Evolutionary conservation across 1,284 basidiomycete species (phyloP).

Genomic region (Naganishia cerealis): DNA sequence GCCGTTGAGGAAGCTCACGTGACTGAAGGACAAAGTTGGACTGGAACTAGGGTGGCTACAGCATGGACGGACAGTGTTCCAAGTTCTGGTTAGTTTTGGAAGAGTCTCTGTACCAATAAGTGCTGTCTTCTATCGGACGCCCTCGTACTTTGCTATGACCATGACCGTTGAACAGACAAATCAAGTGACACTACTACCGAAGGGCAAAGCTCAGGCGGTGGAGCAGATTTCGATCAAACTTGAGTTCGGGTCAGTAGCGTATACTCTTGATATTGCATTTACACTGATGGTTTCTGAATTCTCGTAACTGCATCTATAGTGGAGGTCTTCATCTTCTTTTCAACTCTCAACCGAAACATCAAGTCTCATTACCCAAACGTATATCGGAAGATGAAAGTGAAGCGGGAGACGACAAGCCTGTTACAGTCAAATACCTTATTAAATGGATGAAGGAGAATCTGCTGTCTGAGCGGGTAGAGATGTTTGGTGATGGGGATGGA

Average conservation of each 20-base stretch:
- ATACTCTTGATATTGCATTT: background rate
- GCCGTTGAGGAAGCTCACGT: slow-evolving; percentile 3
- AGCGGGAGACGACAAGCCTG: slow-evolving; percentile 53
- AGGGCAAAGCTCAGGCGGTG: background rate
- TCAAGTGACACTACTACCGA: background rate
- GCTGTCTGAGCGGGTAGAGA: slow-evolving; percentile 78
- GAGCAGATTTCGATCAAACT: slow-evolving; percentile 45
- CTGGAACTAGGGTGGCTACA: background rate
- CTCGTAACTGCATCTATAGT: slow-evolving; percentile 40
- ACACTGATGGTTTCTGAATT: background rate
- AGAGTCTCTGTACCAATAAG: background rate
- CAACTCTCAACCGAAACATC: slow-evolving; percentile 66
- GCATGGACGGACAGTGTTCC: background rate
- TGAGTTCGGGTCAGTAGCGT: slow-evolving; percentile 50
- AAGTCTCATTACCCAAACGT: slow-evolving; percentile 61
- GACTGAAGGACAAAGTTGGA: background rate
- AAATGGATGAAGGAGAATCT: slow-evolving; percentile 74
- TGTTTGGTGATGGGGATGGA: slow-evolving; percentile 83
- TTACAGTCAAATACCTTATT: slow-evolving; percentile 75
- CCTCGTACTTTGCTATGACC: background rate
- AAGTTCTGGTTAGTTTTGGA: background rate
- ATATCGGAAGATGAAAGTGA: slow-evolving; percentile 46
- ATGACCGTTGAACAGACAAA: slow-evolving; percentile 4
- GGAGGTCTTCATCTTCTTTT: slow-evolving; percentile 83
- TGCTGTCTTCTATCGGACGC: background rate